phyloP scores from a whole-genome alignment of 2,329 filamentous ascomycete species.

The Monosporascus sp. region DNA sequence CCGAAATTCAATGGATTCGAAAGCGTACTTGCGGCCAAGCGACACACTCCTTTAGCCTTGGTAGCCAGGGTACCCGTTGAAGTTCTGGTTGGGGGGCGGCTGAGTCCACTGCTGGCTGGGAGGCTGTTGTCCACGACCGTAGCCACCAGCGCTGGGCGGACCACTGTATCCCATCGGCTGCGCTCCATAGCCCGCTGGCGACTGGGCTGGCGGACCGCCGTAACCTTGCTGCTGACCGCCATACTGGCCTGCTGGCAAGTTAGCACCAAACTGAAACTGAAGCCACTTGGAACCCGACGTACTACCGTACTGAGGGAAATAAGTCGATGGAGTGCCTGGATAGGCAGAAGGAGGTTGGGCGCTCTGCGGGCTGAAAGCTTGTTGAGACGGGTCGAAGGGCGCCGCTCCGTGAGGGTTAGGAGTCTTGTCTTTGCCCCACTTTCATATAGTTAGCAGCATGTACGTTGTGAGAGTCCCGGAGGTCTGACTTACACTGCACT shows the following conservation, averaged over 20 bases:
- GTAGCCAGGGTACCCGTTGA: constrained; percentile 58
- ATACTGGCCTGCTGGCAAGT: constrained; percentile 40
- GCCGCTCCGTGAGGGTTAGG: constrained; percentile 52
- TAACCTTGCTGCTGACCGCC: constrained; percentile 65
- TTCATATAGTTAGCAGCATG: constrained; percentile 28
- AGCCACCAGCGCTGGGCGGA: constrained; percentile 74
- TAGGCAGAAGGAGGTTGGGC: constrained; percentile 64
- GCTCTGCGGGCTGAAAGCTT: constrained; percentile 66
- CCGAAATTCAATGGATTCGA: background rate
- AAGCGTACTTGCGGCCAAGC: constrained; percentile 6
- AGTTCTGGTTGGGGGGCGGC: constrained; percentile 48
- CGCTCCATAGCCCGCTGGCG: constrained; percentile 56
- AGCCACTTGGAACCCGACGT: constrained; percentile 37
- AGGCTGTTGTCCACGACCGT: constrained; percentile 67
- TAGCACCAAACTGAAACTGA: constrained; percentile 48
- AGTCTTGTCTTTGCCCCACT: constrained; percentile 99
- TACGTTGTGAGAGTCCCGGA: constrained; percentile 5
- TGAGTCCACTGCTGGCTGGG: constrained; percentile 52
- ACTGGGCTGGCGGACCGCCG: constrained; percentile 54
- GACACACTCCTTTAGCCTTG: constrained; percentile 41
- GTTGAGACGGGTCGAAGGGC: constrained; percentile 75
- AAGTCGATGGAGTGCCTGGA: constrained; percentile 71
- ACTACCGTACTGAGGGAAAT: constrained; percentile 93
- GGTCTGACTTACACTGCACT: constrained; percentile 82
- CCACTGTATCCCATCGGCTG: constrained; percentile 68